Conservation (phyloP, 495 filamentous ascomycete species). For the Annulohypoxylon stygium region DNA sequence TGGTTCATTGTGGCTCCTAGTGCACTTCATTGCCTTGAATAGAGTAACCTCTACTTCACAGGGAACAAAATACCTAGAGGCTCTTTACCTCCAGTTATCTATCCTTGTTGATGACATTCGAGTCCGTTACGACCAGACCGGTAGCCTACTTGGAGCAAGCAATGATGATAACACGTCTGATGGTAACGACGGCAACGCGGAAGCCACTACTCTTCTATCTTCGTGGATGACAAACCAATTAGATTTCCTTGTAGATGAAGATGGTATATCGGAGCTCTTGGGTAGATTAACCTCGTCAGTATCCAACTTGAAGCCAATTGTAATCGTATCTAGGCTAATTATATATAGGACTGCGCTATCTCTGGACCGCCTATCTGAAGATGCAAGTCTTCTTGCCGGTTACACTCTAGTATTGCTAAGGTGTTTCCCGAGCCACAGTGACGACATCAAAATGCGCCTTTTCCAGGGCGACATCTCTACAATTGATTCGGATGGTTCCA, state of each 20-base stretch:
- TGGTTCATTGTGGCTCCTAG: conserved; percentile 77
- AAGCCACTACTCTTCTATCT: conserved; percentile 47
- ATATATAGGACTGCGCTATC: conserved; percentile 43
- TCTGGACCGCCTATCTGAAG: conserved; percentile 58
- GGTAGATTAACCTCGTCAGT: conserved; percentile 57
- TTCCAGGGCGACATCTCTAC: conserved; percentile 81
- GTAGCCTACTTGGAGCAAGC: not conserved
- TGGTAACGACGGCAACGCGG: conserved; percentile 32
- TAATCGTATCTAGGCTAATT: conserved; percentile 23
- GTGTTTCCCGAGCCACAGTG: conserved; percentile 83
- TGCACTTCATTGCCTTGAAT: conserved; percentile 84
- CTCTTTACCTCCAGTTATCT: conserved; percentile 61
- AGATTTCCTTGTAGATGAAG: conserved; percentile 54
- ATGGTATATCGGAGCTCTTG: conserved; percentile 57
- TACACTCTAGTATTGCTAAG: conserved; percentile 88
- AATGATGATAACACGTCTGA: conserved; percentile 36
- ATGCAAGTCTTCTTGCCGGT: conserved; percentile 82
- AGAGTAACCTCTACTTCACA: conserved; percentile 57
- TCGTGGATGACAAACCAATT: conserved; percentile 52
- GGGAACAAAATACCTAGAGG: conserved; percentile 72
- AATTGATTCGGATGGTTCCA: conserved; percentile 47
- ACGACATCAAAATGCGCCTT: conserved; percentile 96
- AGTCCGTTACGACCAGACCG: conserved; percentile 50
- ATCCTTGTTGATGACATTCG: conserved; percentile 52
- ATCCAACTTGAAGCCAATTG: conserved; percentile 30